phyloP scores from a whole-genome alignment of 441 rosid genomes.

The Francoa sonchifolia region DNA sequence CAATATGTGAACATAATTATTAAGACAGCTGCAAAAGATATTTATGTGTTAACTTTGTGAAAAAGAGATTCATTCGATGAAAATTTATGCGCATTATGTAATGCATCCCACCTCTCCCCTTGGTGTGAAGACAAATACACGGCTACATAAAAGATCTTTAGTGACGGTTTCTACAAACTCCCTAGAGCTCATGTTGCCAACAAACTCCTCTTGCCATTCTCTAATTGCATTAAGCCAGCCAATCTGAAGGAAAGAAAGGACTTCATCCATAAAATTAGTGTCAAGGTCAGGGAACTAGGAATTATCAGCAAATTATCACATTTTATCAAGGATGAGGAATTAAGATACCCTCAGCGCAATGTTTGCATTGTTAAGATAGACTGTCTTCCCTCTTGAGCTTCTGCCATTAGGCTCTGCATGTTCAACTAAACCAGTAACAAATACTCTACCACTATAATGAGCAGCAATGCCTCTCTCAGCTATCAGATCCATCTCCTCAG shows the following conservation, averaged over 20 bases:
- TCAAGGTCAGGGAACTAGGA: constrained; percentile 14
- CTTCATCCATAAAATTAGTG: constrained; percentile 27
- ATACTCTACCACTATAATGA: constrained; percentile 85
- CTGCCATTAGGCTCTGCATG: constrained; percentile 49
- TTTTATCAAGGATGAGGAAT: constrained; percentile 12
- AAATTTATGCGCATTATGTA: no score
- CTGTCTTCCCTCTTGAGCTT: constrained; percentile 65
- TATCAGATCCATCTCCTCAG: constrained; percentile 93
- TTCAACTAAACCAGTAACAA: constrained; percentile 66
- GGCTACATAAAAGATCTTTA: constrained; percentile 83
- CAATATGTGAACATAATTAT: constrained; percentile 8
- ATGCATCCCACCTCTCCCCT: constrained; percentile 94
- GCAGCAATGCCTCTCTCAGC: constrained; percentile 97
- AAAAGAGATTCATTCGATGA: no score
- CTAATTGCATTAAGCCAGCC: constrained; percentile 98
- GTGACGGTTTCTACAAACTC: constrained; percentile 96
- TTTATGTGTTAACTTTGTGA: no score
- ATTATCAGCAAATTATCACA: constrained; percentile 11
- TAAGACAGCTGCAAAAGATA: no score
- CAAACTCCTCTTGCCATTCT: constrained; percentile 99
- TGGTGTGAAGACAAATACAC: constrained; percentile 88
- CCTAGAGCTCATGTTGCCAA: constrained; percentile 98
- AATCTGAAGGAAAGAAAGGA: constrained; percentile 54
- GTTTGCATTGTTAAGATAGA: constrained; percentile 84
- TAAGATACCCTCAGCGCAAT: constrained; percentile 79